Evolutionary conservation across 2,329 filamentous ascomycete species (phyloP), one percentile per base, ranked within the genome.

Genomic region (Exophiala sp.): DNA sequence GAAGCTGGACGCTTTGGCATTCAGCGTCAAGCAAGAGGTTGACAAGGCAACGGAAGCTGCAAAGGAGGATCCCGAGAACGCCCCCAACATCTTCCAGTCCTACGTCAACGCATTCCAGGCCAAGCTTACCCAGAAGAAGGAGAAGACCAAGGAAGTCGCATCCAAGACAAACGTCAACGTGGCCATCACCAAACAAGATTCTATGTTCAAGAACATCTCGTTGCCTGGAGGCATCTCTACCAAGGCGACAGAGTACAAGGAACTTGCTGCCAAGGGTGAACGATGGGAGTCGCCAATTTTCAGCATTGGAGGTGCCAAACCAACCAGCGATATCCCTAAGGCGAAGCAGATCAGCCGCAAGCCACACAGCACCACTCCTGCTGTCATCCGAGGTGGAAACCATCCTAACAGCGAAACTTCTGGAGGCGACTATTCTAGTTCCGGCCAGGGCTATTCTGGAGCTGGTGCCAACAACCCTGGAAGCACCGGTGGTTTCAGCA

Each of bases 261-360:
- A 96, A 18, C 77, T 95, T 50, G 88, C 91, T 7, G 76, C 75
- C 59, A 88, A 93, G 80, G 93, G 93, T 45, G 86, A 95, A 48
- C 84, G 82, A 68, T 98, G 93, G 93, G 85, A 95, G 75, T 94
- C 86, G 54, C 88, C 91, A 8, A 82, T 98, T 63, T 98, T 98
- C 74, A 84, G 81, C 53, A 85, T 97, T 61, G 91, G 93, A 41
- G 78, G 73, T 37, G 89, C 90, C 9, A 74, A 79, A 48, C 82
- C 84, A 70, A 88, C 86, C 35, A 76, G 71, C 19, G 79, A 85
- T 62, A 77, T 96, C 37, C 89, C 90, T 1, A 65, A 70, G 55
- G 65, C 76, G 30, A 66, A 68, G 1, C 60, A 72, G 30, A 70
- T 85, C 46, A 73, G 68, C 29, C 79, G 81, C 63, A 85, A 85